phyloP scores from a whole-genome alignment of 352 stramenopile species.

The Aphanomyces euteiches region DNA sequence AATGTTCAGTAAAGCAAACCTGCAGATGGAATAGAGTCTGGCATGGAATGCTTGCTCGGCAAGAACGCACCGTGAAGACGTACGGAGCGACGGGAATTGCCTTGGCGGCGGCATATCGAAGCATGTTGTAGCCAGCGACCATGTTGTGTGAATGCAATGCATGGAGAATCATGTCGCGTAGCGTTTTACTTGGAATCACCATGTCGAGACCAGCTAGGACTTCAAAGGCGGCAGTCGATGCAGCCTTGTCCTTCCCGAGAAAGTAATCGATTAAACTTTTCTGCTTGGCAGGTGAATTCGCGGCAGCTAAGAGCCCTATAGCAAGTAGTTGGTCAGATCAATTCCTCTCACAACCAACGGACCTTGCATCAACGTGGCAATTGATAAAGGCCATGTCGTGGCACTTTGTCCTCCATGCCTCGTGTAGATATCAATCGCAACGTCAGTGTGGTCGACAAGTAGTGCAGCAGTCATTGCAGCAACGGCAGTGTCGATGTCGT shows the following conservation, averaged over 20 bases:
- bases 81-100: background rate
- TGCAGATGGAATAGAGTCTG: conserved; percentile 2
- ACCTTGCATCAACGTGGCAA: too few species aligned
- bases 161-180: conserved; percentile 11
- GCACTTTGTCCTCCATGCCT: too few species aligned
- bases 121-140: background rate
- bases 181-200: background rate
- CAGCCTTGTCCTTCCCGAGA: background rate
- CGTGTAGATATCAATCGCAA: too few species aligned
- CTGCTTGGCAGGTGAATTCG: background rate
- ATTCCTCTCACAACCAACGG: too few species aligned
- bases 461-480: too few species aligned
- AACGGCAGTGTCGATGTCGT: too few species aligned
- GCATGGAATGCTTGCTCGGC: background rate
- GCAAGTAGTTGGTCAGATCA: too few species aligned
- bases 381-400: too few species aligned
- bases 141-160: conserved; percentile 5
- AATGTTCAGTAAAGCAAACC: conserved; percentile 25
- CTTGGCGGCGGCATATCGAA: background rate
- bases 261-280: background rate
- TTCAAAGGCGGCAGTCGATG: conserved; percentile 11
- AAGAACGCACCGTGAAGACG: conserved; percentile 23
- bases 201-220: background rate
- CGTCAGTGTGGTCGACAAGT: too few species aligned
- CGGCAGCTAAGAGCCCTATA: background rate